Percentiles rank a stretch among this genome's conserved stretches.
Evolutionary conservation across 1,284 basidiomycete genomes (phyloP).

Genomic region (Peniophora sp.): DNA sequence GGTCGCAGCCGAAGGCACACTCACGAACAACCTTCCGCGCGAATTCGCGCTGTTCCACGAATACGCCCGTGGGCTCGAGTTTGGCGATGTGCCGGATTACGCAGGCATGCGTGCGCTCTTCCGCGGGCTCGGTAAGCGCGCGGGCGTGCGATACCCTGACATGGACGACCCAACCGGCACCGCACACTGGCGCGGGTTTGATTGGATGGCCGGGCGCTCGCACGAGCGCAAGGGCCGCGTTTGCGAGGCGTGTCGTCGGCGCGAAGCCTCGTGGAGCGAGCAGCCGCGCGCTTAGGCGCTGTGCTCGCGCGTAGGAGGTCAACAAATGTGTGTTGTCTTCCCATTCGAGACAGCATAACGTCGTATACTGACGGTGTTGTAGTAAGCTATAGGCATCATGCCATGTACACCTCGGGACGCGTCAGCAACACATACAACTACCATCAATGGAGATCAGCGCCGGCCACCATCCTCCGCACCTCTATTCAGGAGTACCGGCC

Average conservation of each 20-base stretch:
- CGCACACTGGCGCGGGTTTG: constrained; percentile 12
- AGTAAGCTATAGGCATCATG: not conserved
- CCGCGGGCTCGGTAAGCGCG: constrained; percentile 37
- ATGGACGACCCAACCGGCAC: constrained; percentile 5
- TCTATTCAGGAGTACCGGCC: no score
- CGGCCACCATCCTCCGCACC: not conserved
- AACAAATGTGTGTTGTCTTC: not conserved
- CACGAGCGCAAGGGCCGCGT: constrained; percentile 9
- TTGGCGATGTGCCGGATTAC: constrained; percentile 89
- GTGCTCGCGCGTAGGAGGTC: not conserved
- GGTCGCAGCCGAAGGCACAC: constrained; percentile 49
- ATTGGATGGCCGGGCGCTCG: constrained; percentile 13
- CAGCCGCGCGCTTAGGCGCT: not conserved
- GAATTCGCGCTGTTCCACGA: constrained; percentile 86
- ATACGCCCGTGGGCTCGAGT: constrained; percentile 81
- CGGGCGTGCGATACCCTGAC: constrained; percentile 11
- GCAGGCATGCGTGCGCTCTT: constrained; percentile 80
- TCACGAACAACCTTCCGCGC: constrained; percentile 78
- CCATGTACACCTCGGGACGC: not conserved
- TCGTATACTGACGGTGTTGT: not conserved
- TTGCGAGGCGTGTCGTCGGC: constrained; percentile 13
- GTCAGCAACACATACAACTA: not conserved
- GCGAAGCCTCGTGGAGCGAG: constrained; percentile 2
- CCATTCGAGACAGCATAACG: not conserved
- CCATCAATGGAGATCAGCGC: not conserved